Conservation (phyloP, 257 asterid genomes). For the Craterostigma plantagineum region DNA sequence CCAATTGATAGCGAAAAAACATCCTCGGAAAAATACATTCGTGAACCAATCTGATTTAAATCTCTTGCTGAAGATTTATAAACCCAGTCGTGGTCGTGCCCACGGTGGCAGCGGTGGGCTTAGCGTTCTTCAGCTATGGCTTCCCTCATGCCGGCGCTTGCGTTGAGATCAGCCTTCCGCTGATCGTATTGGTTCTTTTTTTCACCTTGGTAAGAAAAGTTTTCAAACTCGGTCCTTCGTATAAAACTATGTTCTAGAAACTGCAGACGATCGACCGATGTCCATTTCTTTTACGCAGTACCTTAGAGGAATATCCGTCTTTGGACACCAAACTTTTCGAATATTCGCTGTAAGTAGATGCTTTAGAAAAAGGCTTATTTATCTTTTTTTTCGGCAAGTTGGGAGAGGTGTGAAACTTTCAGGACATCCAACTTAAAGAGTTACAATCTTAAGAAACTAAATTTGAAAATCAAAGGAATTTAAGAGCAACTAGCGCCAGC, state of each 20-base stretch:
- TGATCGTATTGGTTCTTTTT: conserved; percentile 61
- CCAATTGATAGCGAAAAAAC: background rate
- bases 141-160: conserved; percentile 98
- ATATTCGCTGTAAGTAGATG: conserved; percentile 54
- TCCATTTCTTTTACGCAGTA: conserved; percentile 36
- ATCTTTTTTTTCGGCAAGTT: background rate
- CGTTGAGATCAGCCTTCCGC: conserved; percentile 82
- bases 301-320: conserved; percentile 61
- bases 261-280: background rate
- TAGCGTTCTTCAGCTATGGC: conserved; percentile 90
- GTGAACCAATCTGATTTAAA: background rate
- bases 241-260: too few species aligned
- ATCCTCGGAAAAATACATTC: background rate
- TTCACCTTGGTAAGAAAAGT: conserved; percentile 75
- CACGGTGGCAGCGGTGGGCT: conserved; percentile 75
- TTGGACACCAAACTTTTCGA: conserved; percentile 65
- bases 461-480: too few species aligned
- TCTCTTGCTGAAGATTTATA: conserved; percentile 43
- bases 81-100: conserved; percentile 97
- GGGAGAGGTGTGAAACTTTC: too few species aligned
- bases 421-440: too few species aligned
- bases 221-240: conserved; percentile 3
- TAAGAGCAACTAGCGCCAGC: too few species aligned
- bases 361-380: conserved; percentile 1
- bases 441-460: too few species aligned